Base-by-base conservation (phyloP, 192 early-diverging fungal species). In the Borealophlyctis nickersoniae region DNA sequence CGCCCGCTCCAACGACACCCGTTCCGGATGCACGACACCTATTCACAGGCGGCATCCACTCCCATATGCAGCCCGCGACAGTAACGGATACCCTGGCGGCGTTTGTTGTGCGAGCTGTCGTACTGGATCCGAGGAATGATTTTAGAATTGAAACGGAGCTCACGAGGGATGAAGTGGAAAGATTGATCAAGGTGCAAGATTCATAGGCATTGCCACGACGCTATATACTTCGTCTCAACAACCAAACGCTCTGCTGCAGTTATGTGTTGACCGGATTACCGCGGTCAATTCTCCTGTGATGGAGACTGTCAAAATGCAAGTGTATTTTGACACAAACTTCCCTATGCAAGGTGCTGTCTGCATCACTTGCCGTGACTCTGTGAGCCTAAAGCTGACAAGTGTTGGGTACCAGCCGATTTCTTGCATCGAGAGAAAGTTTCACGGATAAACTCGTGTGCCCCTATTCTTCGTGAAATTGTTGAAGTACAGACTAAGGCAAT, bases 251-350 rank as follows among this genome's bases (percentile, higher is more conserved):
- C 32, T 23, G 13, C 11, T 52, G 5, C 27, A 84, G 77, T 52
- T 77, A n/a, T 75, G 73, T 53, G 79, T 83, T 28, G 73, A 79
- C 16, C 49, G 67, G 32, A 79, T 86, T 19, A 79, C 76, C 2
- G 32, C 52, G 16, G 56, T 36, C 7, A 71, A 78, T 58, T 36
- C 55, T n/a, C 69, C 78, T 0, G 63, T 73, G 2, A 73, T 67
- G 56, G 79, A 81, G 49, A 81, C 81, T 4, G 74, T 86, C 39
- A 77, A 77, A 48, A 79, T 80, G 76, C 84, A 86, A 57, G 84
- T 86, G 4, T 86, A 86, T 68, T 86, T 86, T 66, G 84, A 86
- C 65, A 76, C 81, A 5, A 78, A 76, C 62, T 86, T 86, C 65
- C 75, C 84, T 22, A 71, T 78, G 1, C 84, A 86, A 69, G 75